Base-by-base conservation (phyloP, 306 rosid species). In the Castanea mollissima region DNA sequence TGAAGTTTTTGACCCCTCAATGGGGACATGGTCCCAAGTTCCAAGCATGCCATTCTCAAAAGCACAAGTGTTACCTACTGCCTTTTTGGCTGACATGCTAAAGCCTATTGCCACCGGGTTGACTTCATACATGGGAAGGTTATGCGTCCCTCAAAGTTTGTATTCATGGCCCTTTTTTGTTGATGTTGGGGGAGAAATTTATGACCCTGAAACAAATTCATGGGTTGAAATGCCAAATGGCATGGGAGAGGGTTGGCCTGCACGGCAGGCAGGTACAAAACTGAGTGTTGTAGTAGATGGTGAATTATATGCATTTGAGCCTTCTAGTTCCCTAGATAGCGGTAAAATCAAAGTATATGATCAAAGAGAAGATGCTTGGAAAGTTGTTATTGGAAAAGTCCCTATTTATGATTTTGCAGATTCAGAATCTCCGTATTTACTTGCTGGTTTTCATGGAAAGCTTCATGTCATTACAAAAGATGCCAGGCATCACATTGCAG, bases 171-270 rank as follows among this genome's bases (percentile, higher is more conserved):
- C 98, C n/a, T 95, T 92, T 83, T 92, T 91, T 76, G 97, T 95
- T 64, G 97, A 95, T 76, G 94, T 95, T 41, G 98, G 99, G 3
- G 99, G 99, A 75, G 98, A 95, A 86, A 88, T 91, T 73, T 95
- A 89, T 83, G 97, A 95, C 78, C 99, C 99, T 11, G 91, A 90
- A 69, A 87, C 91, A 69, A 88, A 90, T 81, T 85, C 90, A 0
- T 95, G 99, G 99, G 78, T 81, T 14, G 99, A 92, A 81, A 95
- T 95, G 99, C 98, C 99, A 25, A 32, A 4, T 70, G 98, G 99
- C 56, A 95, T 95, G 99, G 97, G 99, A 34, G 98, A 95, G 67
- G 98, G 96, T 18, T 95, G 99, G 99, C 99, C 98, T 73, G 95
- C 97, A 13, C 82, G 90, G 76, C 99, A 92, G 62, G 99, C 97